phyloP scores from a whole-genome alignment of 805 yeast species.

The Maudiozyma barnettii region DNA sequence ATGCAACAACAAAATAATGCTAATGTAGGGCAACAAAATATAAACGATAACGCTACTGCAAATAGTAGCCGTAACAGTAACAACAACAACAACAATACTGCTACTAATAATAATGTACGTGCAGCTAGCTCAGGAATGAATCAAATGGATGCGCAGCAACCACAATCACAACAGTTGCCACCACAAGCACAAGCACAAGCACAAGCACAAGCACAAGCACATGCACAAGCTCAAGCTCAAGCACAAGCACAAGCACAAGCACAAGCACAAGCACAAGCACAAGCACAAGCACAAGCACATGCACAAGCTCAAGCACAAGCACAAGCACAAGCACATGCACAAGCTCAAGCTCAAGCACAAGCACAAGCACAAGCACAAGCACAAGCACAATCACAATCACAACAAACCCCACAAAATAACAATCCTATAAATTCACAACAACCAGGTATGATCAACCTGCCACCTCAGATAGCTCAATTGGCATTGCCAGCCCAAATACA shows the following conservation, averaged over 20 bases:
- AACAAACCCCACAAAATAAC: background rate
- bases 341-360: no score
- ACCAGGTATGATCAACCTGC: slow-evolving; percentile 15
- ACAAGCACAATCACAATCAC: background rate
- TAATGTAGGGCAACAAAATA: background rate
- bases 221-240: no score
- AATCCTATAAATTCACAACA: background rate
- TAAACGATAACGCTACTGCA: background rate
- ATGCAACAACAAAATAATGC: slow-evolving; percentile 14
- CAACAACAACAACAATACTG: slow-evolving; percentile 7
- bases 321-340: no score
- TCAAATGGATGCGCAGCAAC: slow-evolving; percentile 2
- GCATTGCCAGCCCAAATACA: slow-evolving; percentile 27
- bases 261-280: no score
- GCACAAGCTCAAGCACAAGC: no score
- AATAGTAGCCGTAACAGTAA: background rate
- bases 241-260: no score
- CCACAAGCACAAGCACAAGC: background rate
- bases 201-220: no score
- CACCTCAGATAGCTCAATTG: slow-evolving; percentile 29
- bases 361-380: slow-evolving; percentile 4
- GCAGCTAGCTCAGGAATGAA: background rate
- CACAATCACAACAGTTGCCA: slow-evolving; percentile 2
- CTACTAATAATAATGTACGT: background rate
- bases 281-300: no score